Evolutionary conservation across 2,329 filamentous ascomycete genomes (phyloP).

Genomic region (Metarhizium rileyi): DNA sequence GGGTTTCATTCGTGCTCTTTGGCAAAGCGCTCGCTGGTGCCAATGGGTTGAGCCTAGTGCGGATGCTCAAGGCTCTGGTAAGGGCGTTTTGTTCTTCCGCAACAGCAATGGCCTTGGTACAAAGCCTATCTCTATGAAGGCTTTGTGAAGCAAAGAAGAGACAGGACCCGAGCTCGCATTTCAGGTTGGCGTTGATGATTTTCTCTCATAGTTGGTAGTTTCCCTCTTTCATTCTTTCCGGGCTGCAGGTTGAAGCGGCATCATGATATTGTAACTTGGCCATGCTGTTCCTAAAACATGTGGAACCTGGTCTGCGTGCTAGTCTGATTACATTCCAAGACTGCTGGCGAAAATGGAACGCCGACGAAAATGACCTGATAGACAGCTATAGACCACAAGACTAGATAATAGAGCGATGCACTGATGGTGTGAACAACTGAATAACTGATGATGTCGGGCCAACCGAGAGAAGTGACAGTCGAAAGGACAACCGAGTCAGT

Average conservation of each 20-base stretch:
- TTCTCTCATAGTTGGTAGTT: neutral
- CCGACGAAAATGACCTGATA: neutral
- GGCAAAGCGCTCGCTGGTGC: slow-evolving; percentile 73
- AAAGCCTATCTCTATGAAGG: slow-evolving; percentile 21
- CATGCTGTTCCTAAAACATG: neutral
- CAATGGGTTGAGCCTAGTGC: slow-evolving; percentile 95
- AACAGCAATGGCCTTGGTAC: slow-evolving; percentile 83
- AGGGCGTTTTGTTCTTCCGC: slow-evolving; percentile 86
- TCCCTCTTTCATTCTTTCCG: neutral
- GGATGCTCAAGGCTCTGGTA: slow-evolving; percentile 68
- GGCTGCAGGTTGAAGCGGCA: neutral
- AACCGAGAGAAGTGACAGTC: too few species aligned
- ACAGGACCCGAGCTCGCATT: neutral
- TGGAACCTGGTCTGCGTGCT: neutral
- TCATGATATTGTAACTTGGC: neutral
- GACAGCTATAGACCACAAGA: neutral
- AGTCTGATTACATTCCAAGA: neutral
- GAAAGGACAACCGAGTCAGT: too few species aligned
- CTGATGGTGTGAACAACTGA: too few species aligned
- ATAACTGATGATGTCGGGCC: too few species aligned
- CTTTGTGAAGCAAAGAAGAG: neutral
- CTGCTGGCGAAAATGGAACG: neutral
- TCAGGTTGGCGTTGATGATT: slow-evolving; percentile 3
- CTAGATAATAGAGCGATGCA: neutral
- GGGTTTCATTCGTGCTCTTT: slow-evolving; percentile 81